Base-by-base conservation (phyloP, 257 asterid species). In the Datura wrightii region DNA sequence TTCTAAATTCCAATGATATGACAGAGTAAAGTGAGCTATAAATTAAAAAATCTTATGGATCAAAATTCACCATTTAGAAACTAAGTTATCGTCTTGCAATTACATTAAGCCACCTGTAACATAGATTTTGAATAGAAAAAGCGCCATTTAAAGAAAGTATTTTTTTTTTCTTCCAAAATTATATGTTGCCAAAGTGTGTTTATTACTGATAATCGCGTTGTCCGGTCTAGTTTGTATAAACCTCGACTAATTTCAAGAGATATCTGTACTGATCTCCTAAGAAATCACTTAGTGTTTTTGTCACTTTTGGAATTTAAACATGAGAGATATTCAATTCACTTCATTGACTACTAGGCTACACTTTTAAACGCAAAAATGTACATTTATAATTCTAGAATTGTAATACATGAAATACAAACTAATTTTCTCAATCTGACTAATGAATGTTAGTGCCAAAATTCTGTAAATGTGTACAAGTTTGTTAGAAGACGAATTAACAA, bases 81-180 rank as follows among this genome's bases (percentile, higher is more conserved):
- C 5, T 31, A 24, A 31, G 44, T 50, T 76, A 50, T 76, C 44
- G 0, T 76, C 60, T 76, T 48, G 13, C 59, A 71, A 71, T 71
- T 42, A 72, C 41, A 24, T 50, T 11, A 76, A 31, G 31, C 62
- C 62, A 76, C 82, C 34, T 76, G 82, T 76, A 76, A 50, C 82
- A 10, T 50, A 50, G 18, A 76, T 31, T 76, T 76, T 76, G 82
- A 71, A 50, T 13, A 24, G 7, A 44, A 6, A 74, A 46, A 19
- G 81, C 42, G 4, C 14, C 42, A 74, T 24, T 24, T 48, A 76
- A 2, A 9, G 3, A 16, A 52, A 52, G 1, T 24, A 24, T 24
- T 24, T 24, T 24, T 24, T 24, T 24, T 24, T 24, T 24, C 31
- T 24, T 24, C 31, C 31, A 24, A 24, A 24, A 24, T 24, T 24